A percentile compares a stretch with the other conserved stretches of the same genome.
These are phyloP conservation scores for Mycena leptocephala DNA, from an alignment of 768 basidiomycete species.

Conservation along the genomic window DNA sequence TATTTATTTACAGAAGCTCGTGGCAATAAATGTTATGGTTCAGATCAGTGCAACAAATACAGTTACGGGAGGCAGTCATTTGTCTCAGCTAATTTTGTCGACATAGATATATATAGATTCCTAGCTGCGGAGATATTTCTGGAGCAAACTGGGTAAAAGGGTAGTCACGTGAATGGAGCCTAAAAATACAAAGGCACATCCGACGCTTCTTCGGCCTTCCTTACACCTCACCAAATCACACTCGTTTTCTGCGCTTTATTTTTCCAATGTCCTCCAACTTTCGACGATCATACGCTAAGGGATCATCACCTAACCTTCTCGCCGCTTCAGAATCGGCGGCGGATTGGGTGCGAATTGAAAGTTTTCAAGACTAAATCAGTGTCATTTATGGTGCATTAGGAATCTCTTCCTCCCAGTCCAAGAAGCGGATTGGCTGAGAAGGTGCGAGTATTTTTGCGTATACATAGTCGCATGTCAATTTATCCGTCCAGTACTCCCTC, in stretches of 20 bases:
- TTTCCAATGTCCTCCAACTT: not conserved
- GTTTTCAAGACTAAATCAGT: not conserved
- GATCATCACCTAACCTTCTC: not conserved
- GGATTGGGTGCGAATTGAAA: constrained; percentile 1
- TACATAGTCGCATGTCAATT: not conserved
- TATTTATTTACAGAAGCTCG: no score
- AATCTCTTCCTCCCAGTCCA: not conserved
- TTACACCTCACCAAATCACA: constrained; percentile 14
- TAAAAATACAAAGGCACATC: not conserved
- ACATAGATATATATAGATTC: no score
- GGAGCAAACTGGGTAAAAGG: not conserved
- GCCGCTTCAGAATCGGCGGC: not conserved
- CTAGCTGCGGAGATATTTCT: constrained; percentile 5
- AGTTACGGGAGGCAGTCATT: no score
- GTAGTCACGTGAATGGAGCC: not conserved
- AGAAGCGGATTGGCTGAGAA: constrained; percentile 31
- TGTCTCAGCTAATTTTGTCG: no score
- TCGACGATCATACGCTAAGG: not conserved
- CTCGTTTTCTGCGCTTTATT: not conserved
- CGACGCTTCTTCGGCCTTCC: not conserved
- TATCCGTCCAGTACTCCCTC: constrained; percentile 73
- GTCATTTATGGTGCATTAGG: not conserved
- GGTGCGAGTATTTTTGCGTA: not conserved
- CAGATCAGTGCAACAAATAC: no score
- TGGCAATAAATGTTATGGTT: no score